Conservation (phyloP, 768 basidiomycete species). For the Hericium rajendrae region DNA sequence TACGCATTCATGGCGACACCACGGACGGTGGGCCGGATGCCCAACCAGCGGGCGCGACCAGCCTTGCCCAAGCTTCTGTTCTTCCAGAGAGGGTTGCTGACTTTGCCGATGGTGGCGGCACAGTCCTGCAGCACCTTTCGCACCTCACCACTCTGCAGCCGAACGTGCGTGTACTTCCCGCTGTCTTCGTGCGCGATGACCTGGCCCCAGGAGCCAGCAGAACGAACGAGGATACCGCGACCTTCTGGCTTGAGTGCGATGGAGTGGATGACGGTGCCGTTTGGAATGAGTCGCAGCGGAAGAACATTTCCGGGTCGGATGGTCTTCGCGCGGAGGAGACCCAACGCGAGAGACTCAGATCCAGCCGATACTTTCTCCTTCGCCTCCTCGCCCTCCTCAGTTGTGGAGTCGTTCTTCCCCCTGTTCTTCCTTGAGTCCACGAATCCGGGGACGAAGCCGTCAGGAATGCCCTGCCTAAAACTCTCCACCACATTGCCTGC, state of each 20-base stretch:
- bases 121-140: constrained; percentile 75
- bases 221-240: constrained; percentile 74
- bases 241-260: constrained; percentile 70
- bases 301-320: constrained; percentile 90
- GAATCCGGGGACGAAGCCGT: constrained; percentile 52
- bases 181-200: constrained; percentile 69
- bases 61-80: constrained; percentile 83
- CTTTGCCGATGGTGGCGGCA: constrained; percentile 82
- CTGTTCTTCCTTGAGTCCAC: constrained; percentile 19
- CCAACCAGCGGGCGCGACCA: constrained; percentile 81
- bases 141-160: constrained; percentile 88
- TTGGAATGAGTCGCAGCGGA: constrained; percentile 82
- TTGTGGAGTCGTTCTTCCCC: constrained; percentile 14
- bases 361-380: constrained; percentile 23
- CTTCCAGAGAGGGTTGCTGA: constrained; percentile 89
- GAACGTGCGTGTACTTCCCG: constrained; percentile 70
- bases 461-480: constrained; percentile 75
- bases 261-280: constrained; percentile 85
- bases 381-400: constrained; percentile 6
- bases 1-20: constrained; percentile 98
- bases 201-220: constrained; percentile 81
- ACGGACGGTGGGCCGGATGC: constrained; percentile 74
- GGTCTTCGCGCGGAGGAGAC: constrained; percentile 74
- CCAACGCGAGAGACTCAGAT: constrained; percentile 62
- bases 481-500: constrained; percentile 85